Base-by-base conservation (phyloP, 2,329 filamentous ascomycete species). In the Pestalotiopsis sp. region DNA sequence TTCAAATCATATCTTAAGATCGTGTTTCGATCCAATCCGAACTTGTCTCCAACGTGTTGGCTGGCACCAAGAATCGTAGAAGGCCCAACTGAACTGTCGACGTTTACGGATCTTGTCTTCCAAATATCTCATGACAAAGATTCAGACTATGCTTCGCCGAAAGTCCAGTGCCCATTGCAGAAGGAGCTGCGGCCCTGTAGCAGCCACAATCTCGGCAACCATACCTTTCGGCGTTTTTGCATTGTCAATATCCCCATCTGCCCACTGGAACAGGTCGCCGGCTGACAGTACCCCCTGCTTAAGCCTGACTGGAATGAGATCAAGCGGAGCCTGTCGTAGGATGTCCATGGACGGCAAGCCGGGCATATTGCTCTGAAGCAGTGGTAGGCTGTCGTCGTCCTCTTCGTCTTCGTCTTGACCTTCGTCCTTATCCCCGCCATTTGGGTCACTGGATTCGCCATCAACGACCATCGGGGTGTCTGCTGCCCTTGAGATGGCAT, bases 171-270 rank as follows among this genome's bases (percentile, higher is more conserved):
- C 87, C 20, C 92, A 81, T 65, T 85, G 81, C 23, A 79, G 80
- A 59, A 89, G 83, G 63, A 91, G 76, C 58, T 91, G 87, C 1
- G 86, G 82, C 0, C 92, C 92, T 59, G 94, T 78, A 12, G 88
- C 87, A 3, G 91, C 90, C 3, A 90, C 87, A 65, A 94, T 76
- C 74, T 94, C 91, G 1, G 89, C 91, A 69, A 94, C 85, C 45
- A 85, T 83, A 0, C 87, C 86, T 75, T 91, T 92, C 41, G 92
- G 78, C 1, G 84, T 84, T 4, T 80, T 78, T 20, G 82, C 78
- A 63, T 90, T 82, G 13, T 79, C 76, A 2, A 92, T 79, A 41
- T 81, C 79, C 61, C 86, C 84, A 1, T 80, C 76, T 0, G 88
- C 82, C 92, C 92, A 94, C 68, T 81, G 77, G 69, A 85, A 85